These are phyloP conservation scores for Clarkia xantiana DNA, from an alignment of 345 rosid genomes.

Conservation along the genomic window DNA sequence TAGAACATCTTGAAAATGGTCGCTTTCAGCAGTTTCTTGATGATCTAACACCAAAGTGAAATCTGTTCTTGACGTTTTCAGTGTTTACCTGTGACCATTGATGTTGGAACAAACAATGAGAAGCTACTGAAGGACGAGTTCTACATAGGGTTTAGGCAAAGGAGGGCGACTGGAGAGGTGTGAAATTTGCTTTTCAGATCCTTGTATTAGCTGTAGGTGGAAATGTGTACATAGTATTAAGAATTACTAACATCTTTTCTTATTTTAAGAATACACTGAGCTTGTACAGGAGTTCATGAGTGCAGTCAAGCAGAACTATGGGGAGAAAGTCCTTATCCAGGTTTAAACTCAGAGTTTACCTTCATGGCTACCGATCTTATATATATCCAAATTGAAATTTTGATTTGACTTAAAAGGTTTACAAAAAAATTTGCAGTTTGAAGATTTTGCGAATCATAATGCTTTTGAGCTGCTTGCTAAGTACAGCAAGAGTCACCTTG, in stretches of 20 bases:
- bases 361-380: too few species aligned
- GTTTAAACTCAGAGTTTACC: conserved; percentile 13
- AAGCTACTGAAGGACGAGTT: conserved; percentile 68
- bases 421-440: conserved; percentile 43
- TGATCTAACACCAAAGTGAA: not conserved
- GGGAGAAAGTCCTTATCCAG: conserved; percentile 92
- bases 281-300: conserved; percentile 85
- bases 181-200: conserved; percentile 1
- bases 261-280: conserved; percentile 62
- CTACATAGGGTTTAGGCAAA: conserved; percentile 85
- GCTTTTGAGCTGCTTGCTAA: conserved; percentile 81
- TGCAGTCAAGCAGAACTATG: conserved; percentile 83
- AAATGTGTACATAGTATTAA: too few species aligned
- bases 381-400: too few species aligned
- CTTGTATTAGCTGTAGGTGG: not conserved
- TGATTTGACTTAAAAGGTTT: too few species aligned
- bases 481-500: conserved; percentile 85
- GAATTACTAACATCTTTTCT: conserved; percentile 6
- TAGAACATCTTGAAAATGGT: too few species aligned
- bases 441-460: conserved; percentile 96
- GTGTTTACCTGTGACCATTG: conserved; percentile 94
- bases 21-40: not conserved
- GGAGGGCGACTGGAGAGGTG: conserved; percentile 95
- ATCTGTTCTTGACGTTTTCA: conserved; percentile 19
- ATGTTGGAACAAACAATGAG: conserved; percentile 96